Conservation (phyloP, 2,329 filamentous ascomycete species). For the Amesomyces nigricolor region DNA sequence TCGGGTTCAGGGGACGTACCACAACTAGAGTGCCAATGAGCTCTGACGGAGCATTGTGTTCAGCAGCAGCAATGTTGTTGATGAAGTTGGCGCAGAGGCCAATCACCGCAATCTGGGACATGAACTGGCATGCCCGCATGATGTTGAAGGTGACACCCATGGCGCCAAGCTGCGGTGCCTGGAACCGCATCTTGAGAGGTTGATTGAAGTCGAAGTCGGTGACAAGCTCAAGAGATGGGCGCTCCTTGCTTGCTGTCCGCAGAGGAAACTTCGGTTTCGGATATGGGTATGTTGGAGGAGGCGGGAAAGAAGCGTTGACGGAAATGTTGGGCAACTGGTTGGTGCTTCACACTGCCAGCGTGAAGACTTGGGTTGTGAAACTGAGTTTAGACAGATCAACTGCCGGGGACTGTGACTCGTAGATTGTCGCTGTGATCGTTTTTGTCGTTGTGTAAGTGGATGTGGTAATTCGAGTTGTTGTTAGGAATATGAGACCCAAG, state of each 20-base stretch:
- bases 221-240: slow-evolving; percentile 23
- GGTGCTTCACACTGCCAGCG: neutral
- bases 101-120: slow-evolving; percentile 21
- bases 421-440: neutral
- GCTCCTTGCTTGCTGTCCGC: slow-evolving; percentile 22
- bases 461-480: neutral
- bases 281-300: slow-evolving; percentile 23
- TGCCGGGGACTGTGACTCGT: slow-evolving; percentile 9
- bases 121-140: slow-evolving; percentile 23
- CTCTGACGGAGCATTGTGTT: slow-evolving; percentile 22
- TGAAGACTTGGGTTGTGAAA: slow-evolving; percentile 1
- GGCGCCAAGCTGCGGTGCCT: slow-evolving; percentile 23
- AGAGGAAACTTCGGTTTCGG: slow-evolving; percentile 24
- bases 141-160: slow-evolving; percentile 23
- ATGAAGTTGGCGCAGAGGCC: slow-evolving; percentile 25
- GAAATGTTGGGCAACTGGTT: slow-evolving; percentile 23
- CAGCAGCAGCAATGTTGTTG: slow-evolving; percentile 18
- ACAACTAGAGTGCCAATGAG: slow-evolving; percentile 24
- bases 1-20: slow-evolving; percentile 14
- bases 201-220: slow-evolving; percentile 12
- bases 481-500: neutral
- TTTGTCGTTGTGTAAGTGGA: neutral
- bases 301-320: slow-evolving; percentile 21
- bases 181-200: slow-evolving; percentile 19
- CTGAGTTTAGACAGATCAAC: slow-evolving; percentile 22